Base-by-base conservation (phyloP, 176 grass and related monocot genomes). In the Ensete glaucum region DNA sequence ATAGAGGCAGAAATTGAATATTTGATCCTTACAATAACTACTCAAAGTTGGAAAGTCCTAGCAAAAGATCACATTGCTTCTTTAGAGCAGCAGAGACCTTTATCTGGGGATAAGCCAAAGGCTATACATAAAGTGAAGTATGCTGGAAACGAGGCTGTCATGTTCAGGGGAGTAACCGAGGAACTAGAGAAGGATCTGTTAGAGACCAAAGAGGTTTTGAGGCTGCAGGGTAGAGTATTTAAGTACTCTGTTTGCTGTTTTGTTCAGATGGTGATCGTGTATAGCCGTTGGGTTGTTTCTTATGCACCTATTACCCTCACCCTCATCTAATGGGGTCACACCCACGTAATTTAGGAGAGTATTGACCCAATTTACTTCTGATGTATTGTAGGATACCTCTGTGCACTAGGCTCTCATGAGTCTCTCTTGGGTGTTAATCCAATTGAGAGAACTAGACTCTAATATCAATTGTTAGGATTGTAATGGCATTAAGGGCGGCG, bases 1-100 rank as follows among this genome's bases (percentile, higher is more conserved):
- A 64, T 93, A 15, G 74, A 89, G 52, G 82, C 84, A 34, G 87
- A 93, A 51, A 79, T 93, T 52, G 80, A 87, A 54, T 89, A 69
- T 0, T 20, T 89, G 50, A 81, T 89, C 29, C 85, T 89, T 77
- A 50, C 43, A 76, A 84, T 77, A 69, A 79, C 90, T 0, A 87
- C 82, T 19, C 82, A 81, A 60, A 87, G 26, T 22, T 93, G 84
- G 84, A 85, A 87, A 82, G 69, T 83, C 54, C 58, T 64, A 17
- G 62, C 74, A 50, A 82, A 89, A 78, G 90, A 89, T 26, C 84
- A 64, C 55, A 73, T 77, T 13, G 77, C 82, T 56, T 29, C 76
- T 13, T n/a, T 87, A 48, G 63, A 87, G 50, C 84, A 93, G 79
- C 82, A 92, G 60, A 85, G 64, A 73, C 49, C 67, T 48, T 59